A percentile compares a stretch with the other conserved stretches of the same genome.
These are phyloP conservation scores for Ilyonectria destructans DNA, from an alignment of 2,329 filamentous ascomycete genomes.

Conservation along the genomic window DNA sequence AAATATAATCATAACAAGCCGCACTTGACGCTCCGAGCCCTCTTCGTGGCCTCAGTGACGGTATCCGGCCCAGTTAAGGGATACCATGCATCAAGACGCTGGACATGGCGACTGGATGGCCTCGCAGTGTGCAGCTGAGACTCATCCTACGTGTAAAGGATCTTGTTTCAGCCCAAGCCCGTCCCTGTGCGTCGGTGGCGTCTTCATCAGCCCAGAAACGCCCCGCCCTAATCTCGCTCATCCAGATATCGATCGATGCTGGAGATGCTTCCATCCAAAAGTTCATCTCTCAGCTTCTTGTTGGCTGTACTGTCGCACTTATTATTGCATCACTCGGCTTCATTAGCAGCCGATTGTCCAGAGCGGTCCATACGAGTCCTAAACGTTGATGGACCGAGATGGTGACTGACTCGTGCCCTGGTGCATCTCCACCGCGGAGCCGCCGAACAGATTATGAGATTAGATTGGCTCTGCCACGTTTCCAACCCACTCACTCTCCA, in stretches of 20 bases:
- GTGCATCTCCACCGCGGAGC: background rate
- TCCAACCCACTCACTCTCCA: background rate
- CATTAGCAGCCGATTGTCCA: background rate
- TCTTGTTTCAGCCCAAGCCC: too few relatives aligned
- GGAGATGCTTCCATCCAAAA: background rate
- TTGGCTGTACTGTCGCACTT: background rate
- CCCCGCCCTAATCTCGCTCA: background rate
- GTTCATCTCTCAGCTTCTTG: background rate
- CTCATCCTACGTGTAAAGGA: too few relatives aligned
- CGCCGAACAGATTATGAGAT: background rate
- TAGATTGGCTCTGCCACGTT: background rate
- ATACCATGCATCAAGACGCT: too few relatives aligned
- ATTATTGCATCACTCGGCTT: background rate
- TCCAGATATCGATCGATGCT: background rate
- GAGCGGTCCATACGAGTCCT: background rate
- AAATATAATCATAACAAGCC: too few relatives aligned
- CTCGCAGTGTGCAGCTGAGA: too few relatives aligned
- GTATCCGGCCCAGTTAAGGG: too few relatives aligned
- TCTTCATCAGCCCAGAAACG: background rate
- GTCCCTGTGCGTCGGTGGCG: background rate
- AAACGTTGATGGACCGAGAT: background rate
- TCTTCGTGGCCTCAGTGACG: too few relatives aligned
- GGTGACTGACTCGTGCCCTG: background rate
- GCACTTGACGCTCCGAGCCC: too few relatives aligned
- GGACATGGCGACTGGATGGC: too few relatives aligned